These are phyloP conservation scores for Lepidium aucheri DNA, from an alignment of 345 rosid species.

Conservation along the genomic window DNA sequence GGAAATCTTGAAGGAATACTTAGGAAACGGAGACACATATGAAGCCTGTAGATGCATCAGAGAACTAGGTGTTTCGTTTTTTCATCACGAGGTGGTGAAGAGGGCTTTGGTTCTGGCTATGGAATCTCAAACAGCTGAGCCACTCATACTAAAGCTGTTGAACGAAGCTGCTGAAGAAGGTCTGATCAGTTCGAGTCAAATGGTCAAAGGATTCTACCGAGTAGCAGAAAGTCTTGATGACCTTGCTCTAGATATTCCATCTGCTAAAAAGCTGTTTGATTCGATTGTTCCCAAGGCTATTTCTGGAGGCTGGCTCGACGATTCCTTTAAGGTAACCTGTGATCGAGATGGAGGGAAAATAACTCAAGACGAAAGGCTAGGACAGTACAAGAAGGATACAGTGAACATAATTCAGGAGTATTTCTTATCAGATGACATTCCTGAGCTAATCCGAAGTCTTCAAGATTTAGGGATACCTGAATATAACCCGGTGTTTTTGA, in stretches of 20 bases:
- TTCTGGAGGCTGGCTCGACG: conserved; percentile 89
- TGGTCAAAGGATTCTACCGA: conserved; percentile 82
- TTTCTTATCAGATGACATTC: conserved; percentile 95
- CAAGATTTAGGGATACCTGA: conserved; percentile 75
- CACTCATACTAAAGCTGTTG: conserved; percentile 58
- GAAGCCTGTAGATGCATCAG: conserved; percentile 98
- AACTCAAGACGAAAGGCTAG: conserved; percentile 45
- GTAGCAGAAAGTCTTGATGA: conserved; percentile 88
- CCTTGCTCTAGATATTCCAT: conserved; percentile 91
- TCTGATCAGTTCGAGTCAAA: conserved; percentile 89
- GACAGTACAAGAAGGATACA: conserved; percentile 63
- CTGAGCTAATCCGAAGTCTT: conserved; percentile 78
- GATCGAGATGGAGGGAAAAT: conserved; percentile 35
- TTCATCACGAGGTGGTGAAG: conserved; percentile 98
- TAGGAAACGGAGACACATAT: conserved; percentile 69
- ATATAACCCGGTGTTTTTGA: conserved; percentile 70
- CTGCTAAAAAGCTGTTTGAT: conserved; percentile 59
- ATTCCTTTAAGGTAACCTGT: conserved; percentile 37
- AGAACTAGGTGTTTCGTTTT: conserved; percentile 84
- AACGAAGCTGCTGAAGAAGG: conserved; percentile 97
- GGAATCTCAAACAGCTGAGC: conserved; percentile 67
- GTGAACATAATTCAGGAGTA: conserved; percentile 87
- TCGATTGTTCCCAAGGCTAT: conserved; percentile 61
- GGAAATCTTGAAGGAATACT: conserved; percentile 76
- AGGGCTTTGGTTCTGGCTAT: conserved; percentile 83